phyloP scores from a whole-genome alignment of 2,329 filamentous ascomycete genomes.

The Botrytis fragariae region DNA sequence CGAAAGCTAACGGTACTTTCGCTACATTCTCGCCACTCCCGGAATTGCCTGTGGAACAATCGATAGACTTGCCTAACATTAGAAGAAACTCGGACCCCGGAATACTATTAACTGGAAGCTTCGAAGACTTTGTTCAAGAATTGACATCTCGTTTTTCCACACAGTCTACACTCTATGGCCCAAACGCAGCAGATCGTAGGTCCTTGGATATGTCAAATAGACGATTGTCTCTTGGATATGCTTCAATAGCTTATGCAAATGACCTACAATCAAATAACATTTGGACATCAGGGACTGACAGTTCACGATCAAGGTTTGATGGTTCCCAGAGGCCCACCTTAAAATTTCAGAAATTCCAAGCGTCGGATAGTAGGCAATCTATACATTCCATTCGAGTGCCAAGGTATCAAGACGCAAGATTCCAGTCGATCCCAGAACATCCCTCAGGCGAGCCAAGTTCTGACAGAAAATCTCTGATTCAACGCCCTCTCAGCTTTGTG shows the following conservation, averaged over 20 bases:
- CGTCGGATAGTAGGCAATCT: not conserved
- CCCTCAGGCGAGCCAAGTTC: not conserved
- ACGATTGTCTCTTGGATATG: conserved; percentile 25
- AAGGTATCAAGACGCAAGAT: conserved; percentile 5
- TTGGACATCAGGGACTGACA: conserved; percentile 25
- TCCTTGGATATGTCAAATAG: conserved; percentile 15
- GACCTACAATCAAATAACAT: conserved; percentile 23
- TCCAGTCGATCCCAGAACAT: not conserved
- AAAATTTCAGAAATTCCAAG: not conserved
- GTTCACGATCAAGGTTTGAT: conserved; percentile 8
- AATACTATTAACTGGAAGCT: conserved; percentile 18
- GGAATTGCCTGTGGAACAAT: not conserved
- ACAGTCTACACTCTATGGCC: conserved; percentile 7
- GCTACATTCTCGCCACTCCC: conserved; percentile 41
- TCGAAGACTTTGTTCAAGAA: conserved; percentile 7
- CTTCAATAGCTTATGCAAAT: conserved; percentile 26
- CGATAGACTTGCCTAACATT: not conserved
- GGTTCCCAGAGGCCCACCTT: not conserved
- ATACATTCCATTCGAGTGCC: not conserved
- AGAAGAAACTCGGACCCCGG: conserved; percentile 23
- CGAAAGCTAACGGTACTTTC: conserved; percentile 47
- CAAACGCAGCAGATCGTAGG: not conserved
- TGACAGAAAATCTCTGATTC: not conserved
- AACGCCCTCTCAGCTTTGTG: not conserved
- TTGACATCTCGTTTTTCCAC: conserved; percentile 9